Evolutionary conservation across 805 yeast species (phyloP).

Genomic region (Monosporozyma unispora): DNA sequence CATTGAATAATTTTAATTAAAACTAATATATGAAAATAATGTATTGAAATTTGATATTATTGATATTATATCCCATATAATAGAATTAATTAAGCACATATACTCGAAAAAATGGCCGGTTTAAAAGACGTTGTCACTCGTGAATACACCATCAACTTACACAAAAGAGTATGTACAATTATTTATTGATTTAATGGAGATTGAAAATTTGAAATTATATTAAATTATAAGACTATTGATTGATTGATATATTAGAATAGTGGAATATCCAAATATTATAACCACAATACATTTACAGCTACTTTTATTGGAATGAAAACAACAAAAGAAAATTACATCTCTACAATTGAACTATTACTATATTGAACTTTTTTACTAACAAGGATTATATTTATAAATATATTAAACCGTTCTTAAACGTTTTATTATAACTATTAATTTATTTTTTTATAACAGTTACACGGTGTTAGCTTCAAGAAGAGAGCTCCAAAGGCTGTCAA

Average conservation of each 20-base stretch:
- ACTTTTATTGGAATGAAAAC: too few relatives aligned
- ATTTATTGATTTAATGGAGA: background rate
- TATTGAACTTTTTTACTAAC: too few relatives aligned
- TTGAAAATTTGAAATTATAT: too few relatives aligned
- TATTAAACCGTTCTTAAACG: background rate
- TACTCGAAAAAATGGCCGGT: constrained; percentile 37
- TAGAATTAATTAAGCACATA: constrained; percentile 1
- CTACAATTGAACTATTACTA: too few relatives aligned
- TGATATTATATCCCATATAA: constrained; percentile 8
- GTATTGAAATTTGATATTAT: constrained; percentile 1
- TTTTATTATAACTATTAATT: background rate
- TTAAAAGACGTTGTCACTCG: constrained; percentile 99
- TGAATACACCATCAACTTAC: constrained; percentile 99
- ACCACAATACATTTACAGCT: too few relatives aligned
- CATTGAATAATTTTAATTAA: background rate
- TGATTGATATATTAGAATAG: too few relatives aligned
- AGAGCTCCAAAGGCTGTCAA: constrained; percentile 99
- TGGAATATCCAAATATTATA: too few relatives aligned
- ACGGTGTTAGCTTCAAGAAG: constrained; percentile 98
- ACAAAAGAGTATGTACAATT: constrained; percentile 82
- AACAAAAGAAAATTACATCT: too few relatives aligned
- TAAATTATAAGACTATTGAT: background rate
- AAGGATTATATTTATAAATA: background rate
- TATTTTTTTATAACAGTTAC: constrained; percentile 46
- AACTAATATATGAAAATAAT: background rate